Base-by-base conservation (phyloP, 768 basidiomycete genomes). In the Macrolepiota dolichaula region DNA sequence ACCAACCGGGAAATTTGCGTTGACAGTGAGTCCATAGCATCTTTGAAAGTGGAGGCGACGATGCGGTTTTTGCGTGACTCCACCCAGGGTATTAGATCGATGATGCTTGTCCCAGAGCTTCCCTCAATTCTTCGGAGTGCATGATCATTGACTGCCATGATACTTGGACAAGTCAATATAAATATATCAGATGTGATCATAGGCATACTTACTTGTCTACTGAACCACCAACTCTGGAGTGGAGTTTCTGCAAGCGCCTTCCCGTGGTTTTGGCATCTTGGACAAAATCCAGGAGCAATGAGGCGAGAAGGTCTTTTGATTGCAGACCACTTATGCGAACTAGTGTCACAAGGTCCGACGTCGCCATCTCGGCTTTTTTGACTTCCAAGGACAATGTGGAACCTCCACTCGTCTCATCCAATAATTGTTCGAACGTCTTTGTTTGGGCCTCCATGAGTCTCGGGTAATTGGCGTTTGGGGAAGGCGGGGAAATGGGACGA, bases 311-410 rank as follows among this genome's bases (percentile, higher is more conserved):
- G n/a, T 90, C 86, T 56, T 76, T 84, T 24, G 83, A 82, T 61
- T 75, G 81, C 67, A 93, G 70, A 15, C 86, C 75, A 69, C 91
- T 92, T 62, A 80, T 72, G 15, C 78, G 79, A 15, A 92, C 85
- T 29, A 90, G 76, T 4, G 83, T 79, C 13, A 82, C 74, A 55
- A 93, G 76, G 68, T 93, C 91, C 24, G 72, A 75, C 1, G 87
- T 89, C 13, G 89, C 91, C 82, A 92, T 86, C 65, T 92, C 87
- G 13, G 89, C 86, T 70, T 85, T 87, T 72, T 90, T 85, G 64
- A 93, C 81, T 58, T 89, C 83, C 47, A 89, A 68, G 4, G 88
- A 83, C 38, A 93, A 69, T 4, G 77, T 78, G 0, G 86, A 83
- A 0, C 84, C 81, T 1, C 86, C 85, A 0, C 80, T 77, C 0